Base-by-base conservation (phyloP, 2,329 filamentous ascomycete species). In the Thielaviopsis cerberus region DNA sequence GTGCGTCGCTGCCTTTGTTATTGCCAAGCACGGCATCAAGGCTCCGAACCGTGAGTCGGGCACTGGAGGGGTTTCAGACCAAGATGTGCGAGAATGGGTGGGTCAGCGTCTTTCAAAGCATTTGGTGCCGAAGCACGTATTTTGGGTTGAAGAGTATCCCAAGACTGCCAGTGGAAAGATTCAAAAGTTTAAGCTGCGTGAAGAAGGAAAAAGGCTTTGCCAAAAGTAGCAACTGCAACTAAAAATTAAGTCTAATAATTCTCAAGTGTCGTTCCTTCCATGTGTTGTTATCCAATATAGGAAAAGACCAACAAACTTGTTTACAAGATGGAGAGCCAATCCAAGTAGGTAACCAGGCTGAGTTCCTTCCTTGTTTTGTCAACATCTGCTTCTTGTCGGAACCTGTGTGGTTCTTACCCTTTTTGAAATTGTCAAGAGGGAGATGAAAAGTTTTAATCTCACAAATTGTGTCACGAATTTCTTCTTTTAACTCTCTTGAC, bases 101-200 rank as follows among this genome's bases (percentile, higher is more conserved):
- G 72, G 77, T 53, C 72, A 75, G 59, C 79, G 76, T 54, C 69
- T 97, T 62, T 79, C 77, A 27, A 81, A 80, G 63, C 86, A 91
- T 69, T 80, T 96, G 67, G 87, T 87, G 56, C 91, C 91, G 0
- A 92, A 86, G 70, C 81, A 91, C 67, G 78, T 97, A n/a, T 95
- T 95, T 67, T 95, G 86, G 78, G 75, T 86, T 0, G 76, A 83
- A 0, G 79, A 82, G n/a, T 94, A 87, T 67, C 91, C 91, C 22
- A 96, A 95, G 77, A 98, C 92, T 37, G 86, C 89, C 5, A 95
- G 88, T 68, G 91, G 91, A 24, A 98, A 98, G 79, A 90, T 97
- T 58, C 88, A 95, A 72, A 96, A 97, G 73, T 96, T 86, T 68
- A 91, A 85, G 72, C 69, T 97, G 65, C 79, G 80, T 66, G 85